phyloP scores from a whole-genome alignment of 345 rosid genomes.

The Isatis tinctoria region DNA sequence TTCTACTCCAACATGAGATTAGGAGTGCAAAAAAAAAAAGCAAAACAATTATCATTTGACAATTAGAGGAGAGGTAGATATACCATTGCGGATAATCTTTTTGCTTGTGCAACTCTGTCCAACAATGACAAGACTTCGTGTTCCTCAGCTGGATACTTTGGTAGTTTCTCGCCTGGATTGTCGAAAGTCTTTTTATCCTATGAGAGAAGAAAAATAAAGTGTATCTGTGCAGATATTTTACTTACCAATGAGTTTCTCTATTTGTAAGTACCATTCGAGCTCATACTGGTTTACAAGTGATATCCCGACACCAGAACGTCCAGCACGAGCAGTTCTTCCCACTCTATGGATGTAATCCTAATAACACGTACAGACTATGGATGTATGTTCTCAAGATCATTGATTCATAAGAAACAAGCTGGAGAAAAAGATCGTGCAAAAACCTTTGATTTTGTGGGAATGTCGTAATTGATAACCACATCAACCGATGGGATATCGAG shows the following conservation, averaged over 20 bases:
- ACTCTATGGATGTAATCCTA: constrained; percentile 94
- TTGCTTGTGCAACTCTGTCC: constrained; percentile 67
- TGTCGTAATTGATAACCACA: constrained; percentile 88
- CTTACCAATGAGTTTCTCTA: constrained; percentile 86
- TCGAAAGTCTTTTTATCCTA: background rate
- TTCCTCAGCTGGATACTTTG: constrained; percentile 64
- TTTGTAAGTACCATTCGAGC: constrained; percentile 85
- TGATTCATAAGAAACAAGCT: background rate
- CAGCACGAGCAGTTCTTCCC: constrained; percentile 94
- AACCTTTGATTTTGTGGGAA: constrained; percentile 51
- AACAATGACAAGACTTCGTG: constrained; percentile 66
- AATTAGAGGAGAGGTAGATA: too few relatives aligned
- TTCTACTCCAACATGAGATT: too few relatives aligned
- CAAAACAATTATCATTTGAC: too few relatives aligned
- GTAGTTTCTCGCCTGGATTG: constrained; percentile 65
- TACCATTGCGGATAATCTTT: constrained; percentile 61
- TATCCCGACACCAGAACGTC: constrained; percentile 87
- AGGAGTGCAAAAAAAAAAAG: too few relatives aligned
- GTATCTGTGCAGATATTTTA: background rate
- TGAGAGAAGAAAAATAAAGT: background rate
- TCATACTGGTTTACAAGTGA: constrained; percentile 91
- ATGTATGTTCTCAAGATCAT: background rate
- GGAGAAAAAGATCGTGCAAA: background rate
- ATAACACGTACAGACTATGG: constrained; percentile 9
- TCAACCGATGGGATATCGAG: constrained; percentile 98